Evolutionary conservation across 805 yeast species (phyloP), one percentile per base, ranked within the genome.

Genomic region (Myxozyma mucilagina): DNA sequence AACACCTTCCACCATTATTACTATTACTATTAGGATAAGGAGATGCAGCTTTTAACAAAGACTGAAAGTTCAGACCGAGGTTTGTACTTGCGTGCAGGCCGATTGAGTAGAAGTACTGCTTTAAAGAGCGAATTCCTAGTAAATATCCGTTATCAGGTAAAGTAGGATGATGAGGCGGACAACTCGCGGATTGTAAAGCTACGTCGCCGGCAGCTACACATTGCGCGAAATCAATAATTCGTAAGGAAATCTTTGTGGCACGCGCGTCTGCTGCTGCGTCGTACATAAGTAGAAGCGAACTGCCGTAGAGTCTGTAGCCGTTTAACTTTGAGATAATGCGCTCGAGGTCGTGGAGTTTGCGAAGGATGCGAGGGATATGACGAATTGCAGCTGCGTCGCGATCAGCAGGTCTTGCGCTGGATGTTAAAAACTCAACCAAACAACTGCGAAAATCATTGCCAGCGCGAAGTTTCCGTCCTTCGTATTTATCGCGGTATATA

Each of bases 191-290:
- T 9, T 51, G 57, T 64, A 68, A 70, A 13, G 65, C 59, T 44
- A 78, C 76, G 60, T 82, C 83, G 47, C 83, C 86, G 2, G 84
- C 84, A 36, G 90, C 87, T 14, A 90, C 87, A 70, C 96, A 88
- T 71, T 92, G 96, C 0, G 98, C 98, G 79, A 94, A 94, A 75
- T 94, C 99, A 67, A 94, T 94, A 57, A 96, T 81, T 64, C 91
- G 84, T n/a, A 91, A 84, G 52, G 58, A 54, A 29, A 68, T 67
- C 43, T 67, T 66, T n/a, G 59, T n/a, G n/a, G n/a, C 65, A 16
- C 67, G 68, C 24, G 56, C 67, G 18, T 67, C 61, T 20, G 66
- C 70, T 20, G 66, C 70, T 11, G 91, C 96, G 71, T 94, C 98
- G 73, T 93, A 93, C 86, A 94, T 90, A 67, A 94, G 78, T 67